Evolutionary conservation across 2,329 filamentous ascomycete species (phyloP).

Genomic region (Neonectria faginata): DNA sequence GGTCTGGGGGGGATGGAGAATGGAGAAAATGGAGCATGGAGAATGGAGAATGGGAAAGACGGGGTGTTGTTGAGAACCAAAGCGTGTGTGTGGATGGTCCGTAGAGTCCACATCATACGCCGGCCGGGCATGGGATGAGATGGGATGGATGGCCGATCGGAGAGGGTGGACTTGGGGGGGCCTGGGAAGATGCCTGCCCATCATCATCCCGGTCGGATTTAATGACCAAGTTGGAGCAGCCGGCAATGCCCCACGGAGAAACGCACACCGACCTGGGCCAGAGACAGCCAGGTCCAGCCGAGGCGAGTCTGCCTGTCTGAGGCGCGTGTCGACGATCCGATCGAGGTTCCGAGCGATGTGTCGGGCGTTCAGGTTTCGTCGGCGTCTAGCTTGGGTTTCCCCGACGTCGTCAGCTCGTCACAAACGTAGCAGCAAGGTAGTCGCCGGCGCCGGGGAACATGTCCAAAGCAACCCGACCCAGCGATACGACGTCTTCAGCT

Average conservation of each 20-base stretch:
- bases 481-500: background rate
- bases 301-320: background rate
- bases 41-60: constrained; percentile 6
- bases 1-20: constrained; percentile 17
- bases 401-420: background rate
- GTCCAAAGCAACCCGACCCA: background rate
- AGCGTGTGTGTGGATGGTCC: constrained; percentile 1
- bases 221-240: constrained; percentile 8
- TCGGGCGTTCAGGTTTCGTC: constrained; percentile 4
- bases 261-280: background rate
- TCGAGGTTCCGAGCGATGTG: constrained; percentile 16
- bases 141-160: constrained; percentile 25
- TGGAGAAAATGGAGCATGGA: constrained; percentile 7
- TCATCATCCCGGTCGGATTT: constrained; percentile 7
- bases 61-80: background rate
- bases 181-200: background rate
- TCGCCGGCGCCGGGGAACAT: constrained; percentile 15
- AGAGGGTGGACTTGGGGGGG: constrained; percentile 10
- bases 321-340: constrained; percentile 1
- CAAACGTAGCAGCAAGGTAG: constrained; percentile 2
- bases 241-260: constrained; percentile 15
- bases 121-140: background rate
- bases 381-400: background rate
- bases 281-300: background rate
- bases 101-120: background rate